Conservation (phyloP, 2,329 filamentous ascomycete genomes). For the Exophiala xenobiotica region DNA sequence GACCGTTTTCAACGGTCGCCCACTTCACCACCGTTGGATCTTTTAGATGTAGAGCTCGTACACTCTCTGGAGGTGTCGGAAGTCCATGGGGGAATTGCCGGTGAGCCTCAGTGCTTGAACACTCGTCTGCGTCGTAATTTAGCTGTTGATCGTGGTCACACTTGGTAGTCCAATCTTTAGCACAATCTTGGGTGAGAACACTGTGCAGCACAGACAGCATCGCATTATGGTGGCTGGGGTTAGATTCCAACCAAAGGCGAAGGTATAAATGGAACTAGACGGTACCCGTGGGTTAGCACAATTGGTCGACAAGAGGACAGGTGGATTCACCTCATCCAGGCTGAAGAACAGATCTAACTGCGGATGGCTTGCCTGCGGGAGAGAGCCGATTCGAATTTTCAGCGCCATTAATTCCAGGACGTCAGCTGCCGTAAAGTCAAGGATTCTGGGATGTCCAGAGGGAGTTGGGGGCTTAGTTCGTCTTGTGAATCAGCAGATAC, state of each 20-base stretch:
- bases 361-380: neutral
- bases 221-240: conserved; percentile 4
- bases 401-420: neutral
- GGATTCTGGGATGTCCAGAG: neutral
- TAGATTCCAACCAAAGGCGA: conserved; percentile 2
- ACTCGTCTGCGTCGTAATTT: neutral
- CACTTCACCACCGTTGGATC: neutral
- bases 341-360: conserved; percentile 7
- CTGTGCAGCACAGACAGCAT: neutral
- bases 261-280: conserved; percentile 3
- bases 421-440: neutral
- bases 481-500: neutral
- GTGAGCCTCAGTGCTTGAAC: neutral
- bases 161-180: neutral
- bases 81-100: neutral
- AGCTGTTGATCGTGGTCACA: neutral
- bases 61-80: neutral
- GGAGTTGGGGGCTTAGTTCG: neutral
- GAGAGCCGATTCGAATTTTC: conserved; percentile 2
- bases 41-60: neutral
- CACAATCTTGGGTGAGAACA: neutral
- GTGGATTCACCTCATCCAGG: neutral
- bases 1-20: neutral
- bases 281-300: neutral
- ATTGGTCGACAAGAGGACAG: neutral